A percentile compares a stretch with the other conserved stretches of the same genome.
Evolutionary conservation across 2,329 filamentous ascomycete genomes (phyloP).

Genomic region (Fusarium sp.): DNA sequence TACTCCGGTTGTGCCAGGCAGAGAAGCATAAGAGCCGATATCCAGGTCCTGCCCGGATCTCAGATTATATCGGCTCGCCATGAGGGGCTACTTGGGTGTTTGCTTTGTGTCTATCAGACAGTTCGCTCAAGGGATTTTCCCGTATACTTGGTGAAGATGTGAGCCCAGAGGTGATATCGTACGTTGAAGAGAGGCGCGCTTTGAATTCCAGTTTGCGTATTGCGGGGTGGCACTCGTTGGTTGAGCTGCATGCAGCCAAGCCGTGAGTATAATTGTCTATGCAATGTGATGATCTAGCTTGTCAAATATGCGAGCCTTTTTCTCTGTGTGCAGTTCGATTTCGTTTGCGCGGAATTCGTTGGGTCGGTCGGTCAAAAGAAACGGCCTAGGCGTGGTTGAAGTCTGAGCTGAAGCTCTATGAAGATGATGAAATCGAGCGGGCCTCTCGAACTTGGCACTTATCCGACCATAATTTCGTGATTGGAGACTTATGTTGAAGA

Average conservation of each 20-base stretch:
- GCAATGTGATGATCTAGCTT: neutral
- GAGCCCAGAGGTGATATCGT: neutral
- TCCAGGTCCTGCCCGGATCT: constrained; percentile 45
- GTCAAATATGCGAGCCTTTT: neutral
- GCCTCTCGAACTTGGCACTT: constrained; percentile 25
- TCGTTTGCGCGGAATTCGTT: neutral
- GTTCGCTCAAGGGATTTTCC: neutral
- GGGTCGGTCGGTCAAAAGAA: neutral
- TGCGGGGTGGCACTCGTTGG: constrained; percentile 30
- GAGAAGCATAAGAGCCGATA: constrained; percentile 45
- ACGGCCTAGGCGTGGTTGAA: neutral
- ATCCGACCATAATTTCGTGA: constrained; percentile 34
- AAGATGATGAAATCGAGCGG: constrained; percentile 34
- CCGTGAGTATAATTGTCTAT: neutral
- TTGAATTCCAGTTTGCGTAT: constrained; percentile 3
- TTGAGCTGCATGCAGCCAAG: neutral
- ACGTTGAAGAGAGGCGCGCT: constrained; percentile 13
- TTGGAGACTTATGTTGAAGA: neutral
- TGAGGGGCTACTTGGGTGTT: constrained; percentile 11
- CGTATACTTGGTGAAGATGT: neutral
- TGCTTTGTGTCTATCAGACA: neutral
- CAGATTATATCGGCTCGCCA: constrained; percentile 46
- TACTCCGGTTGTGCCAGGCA: constrained; percentile 48
- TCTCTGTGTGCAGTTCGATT: neutral
- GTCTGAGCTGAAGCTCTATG: constrained; percentile 27